Evolutionary conservation across 2,329 filamentous ascomycete genomes (phyloP), one percentile per base, ranked within the genome.

Genomic region (Alternaria burnsii): DNA sequence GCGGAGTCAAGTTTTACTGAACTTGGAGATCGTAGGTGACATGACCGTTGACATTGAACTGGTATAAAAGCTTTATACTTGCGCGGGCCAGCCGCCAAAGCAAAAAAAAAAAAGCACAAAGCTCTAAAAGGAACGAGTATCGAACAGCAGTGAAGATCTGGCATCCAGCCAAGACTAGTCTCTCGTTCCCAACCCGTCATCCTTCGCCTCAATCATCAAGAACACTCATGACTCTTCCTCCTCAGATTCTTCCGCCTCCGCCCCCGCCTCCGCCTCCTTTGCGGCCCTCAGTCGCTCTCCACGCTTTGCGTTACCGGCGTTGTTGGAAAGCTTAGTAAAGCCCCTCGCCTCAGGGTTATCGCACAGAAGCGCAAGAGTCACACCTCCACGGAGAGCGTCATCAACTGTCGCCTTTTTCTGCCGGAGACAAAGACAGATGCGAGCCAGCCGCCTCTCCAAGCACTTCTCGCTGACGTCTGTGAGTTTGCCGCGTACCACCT

Each of bases 1-100:
- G 70, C 20, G 72, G 72, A 5, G 70, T 72, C n/a, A 72, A 65
- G 28, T 77, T 77, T 24, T 77, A 77, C 53, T 76, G 66, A 63
- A 41, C 28, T 53, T 18, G 16, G 16, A 53, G 38, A 47, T 16
- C 4, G 12, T 7, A n/a, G 20, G 18, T 40, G 30, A 24, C 36
- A 36, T 28, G 26, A n/a, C 18, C 8, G 44, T 52, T 28, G 34
- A 47, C 14, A 40, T 46, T 30, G 32, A 26, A 46, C 24, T 38
- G 32, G 40, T 50, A 53, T 38, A 18, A 48, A 46, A 20, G 24
- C 20, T 22, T 28, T 30, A 22, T 26, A 36, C 34, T 42, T 32
- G 28, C 24, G 32, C 40, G 44, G 32, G n/a, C 52, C 47, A 48
- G 42, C 56, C 52, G 32, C 22, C 40, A 44, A 34, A 38, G 32